phyloP scores from a whole-genome alignment of 176 grass and related monocot species.

The Oryza brachyantha region DNA sequence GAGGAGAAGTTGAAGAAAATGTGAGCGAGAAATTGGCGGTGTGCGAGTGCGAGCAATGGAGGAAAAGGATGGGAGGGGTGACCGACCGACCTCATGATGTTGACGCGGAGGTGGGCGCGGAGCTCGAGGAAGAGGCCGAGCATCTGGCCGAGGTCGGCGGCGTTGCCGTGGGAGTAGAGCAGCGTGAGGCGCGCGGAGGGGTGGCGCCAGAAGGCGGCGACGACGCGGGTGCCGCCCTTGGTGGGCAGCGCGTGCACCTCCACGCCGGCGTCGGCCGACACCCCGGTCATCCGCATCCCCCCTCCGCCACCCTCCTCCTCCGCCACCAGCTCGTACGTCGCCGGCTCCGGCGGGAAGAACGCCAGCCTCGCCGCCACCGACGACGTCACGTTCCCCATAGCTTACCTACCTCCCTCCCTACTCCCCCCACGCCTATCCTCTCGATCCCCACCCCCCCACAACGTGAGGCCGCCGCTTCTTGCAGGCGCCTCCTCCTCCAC shows the following conservation, averaged over 20 bases:
- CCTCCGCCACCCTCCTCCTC: constrained; percentile 19
- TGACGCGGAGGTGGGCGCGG: constrained; percentile 92
- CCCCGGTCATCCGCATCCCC: constrained; percentile 49
- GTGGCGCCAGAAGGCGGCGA: constrained; percentile 82
- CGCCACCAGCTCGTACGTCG: constrained; percentile 70
- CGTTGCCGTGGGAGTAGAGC: constrained; percentile 97
- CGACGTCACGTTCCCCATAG: constrained; percentile 95
- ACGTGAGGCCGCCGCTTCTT: constrained; percentile 15
- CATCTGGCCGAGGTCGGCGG: constrained; percentile 97
- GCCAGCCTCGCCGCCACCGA: constrained; percentile 92
- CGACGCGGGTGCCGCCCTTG: constrained; percentile 62
- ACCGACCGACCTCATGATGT: constrained; percentile 99
- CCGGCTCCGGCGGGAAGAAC: constrained; percentile 98
- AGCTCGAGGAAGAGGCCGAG: constrained; percentile 92
- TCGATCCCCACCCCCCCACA: too few species aligned
- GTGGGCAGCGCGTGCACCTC: constrained; percentile 73
- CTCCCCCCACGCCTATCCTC: constrained; percentile 38
- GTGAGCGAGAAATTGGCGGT: not conserved
- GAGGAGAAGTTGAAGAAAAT: not conserved
- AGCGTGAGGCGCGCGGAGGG: constrained; percentile 73
- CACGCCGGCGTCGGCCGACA: constrained; percentile 42
- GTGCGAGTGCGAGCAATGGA: not conserved
- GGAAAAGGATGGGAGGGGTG: not conserved
- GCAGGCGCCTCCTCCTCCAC: not conserved
- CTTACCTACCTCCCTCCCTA: not conserved